A percentile compares a stretch with the other conserved stretches of the same genome.
Conservation (phyloP, 306 rosid genomes). For the Vicia sativa region DNA sequence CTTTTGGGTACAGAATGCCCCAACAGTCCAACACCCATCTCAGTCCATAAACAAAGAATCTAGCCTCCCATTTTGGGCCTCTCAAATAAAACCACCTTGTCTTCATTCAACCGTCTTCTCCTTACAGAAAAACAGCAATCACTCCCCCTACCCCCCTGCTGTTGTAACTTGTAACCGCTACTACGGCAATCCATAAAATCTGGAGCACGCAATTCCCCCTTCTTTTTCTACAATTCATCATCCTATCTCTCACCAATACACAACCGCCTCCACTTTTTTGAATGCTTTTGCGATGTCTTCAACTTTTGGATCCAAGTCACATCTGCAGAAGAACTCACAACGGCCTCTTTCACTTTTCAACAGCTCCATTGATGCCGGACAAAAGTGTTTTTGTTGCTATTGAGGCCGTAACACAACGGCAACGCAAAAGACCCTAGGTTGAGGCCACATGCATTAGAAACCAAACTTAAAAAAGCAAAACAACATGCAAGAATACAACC, state of each 20-base stretch:
- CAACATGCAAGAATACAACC: slow-evolving; percentile 52
- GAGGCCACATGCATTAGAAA: background rate
- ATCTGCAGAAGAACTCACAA: too few species aligned
- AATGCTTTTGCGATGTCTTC: too few species aligned
- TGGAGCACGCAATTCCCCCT: background rate
- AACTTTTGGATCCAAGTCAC: too few species aligned
- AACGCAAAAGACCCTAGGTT: background rate
- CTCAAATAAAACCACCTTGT: background rate
- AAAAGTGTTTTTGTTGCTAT: background rate
- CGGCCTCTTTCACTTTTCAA: too few species aligned
- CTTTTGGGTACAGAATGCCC: background rate
- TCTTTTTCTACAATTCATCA: background rate
- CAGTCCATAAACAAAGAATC: too few species aligned
- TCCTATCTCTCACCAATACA: background rate
- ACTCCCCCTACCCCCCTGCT: background rate
- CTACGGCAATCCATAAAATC: background rate
- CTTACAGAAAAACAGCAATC: background rate
- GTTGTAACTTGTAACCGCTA: background rate
- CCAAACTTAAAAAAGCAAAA: background rate
- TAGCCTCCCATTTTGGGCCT: background rate
- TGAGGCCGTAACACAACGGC: background rate
- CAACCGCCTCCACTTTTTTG: background rate
- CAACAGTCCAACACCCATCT: too few species aligned
- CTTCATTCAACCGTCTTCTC: background rate
- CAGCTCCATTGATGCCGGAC: too few species aligned